Conservation (phyloP, 768 basidiomycete species). For the Hericium coralloides region DNA sequence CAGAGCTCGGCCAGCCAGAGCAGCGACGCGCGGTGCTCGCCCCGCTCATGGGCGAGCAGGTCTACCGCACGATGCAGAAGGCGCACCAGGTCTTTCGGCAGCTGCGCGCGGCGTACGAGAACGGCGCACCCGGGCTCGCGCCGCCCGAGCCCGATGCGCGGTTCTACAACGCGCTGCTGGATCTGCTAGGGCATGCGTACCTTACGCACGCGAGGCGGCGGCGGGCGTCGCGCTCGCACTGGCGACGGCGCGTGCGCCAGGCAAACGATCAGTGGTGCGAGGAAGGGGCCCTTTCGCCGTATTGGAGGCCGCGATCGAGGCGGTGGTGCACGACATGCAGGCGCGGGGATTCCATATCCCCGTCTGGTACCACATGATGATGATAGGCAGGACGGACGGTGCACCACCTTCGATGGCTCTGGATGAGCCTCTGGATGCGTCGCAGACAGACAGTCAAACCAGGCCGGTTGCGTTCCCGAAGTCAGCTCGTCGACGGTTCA, state of each 20-base stretch:
- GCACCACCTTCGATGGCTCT: background rate
- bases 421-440: background rate
- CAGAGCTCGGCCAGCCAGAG: background rate
- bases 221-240: constrained; percentile 16
- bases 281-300: background rate
- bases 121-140: background rate
- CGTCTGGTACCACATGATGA: constrained; percentile 2
- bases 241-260: constrained; percentile 22
- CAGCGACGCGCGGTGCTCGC: background rate
- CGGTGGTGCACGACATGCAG: constrained; percentile 2
- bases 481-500: background rate
- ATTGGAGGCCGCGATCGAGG: constrained; percentile 8
- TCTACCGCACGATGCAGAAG: background rate
- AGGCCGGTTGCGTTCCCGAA: background rate
- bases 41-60: background rate
- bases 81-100: background rate
- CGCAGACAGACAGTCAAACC: background rate
- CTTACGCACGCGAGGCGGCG: constrained; percentile 10
- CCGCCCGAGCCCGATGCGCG: constrained; percentile 11
- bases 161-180: constrained; percentile 58
- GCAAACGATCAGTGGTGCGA: constrained; percentile 9
- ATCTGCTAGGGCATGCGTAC: constrained; percentile 22
- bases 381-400: constrained; percentile 5
- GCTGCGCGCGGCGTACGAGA: background rate
- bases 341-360: constrained; percentile 7